Evolutionary conservation across 768 basidiomycete genomes (phyloP).

Genomic region (Phylloporus sp.): DNA sequence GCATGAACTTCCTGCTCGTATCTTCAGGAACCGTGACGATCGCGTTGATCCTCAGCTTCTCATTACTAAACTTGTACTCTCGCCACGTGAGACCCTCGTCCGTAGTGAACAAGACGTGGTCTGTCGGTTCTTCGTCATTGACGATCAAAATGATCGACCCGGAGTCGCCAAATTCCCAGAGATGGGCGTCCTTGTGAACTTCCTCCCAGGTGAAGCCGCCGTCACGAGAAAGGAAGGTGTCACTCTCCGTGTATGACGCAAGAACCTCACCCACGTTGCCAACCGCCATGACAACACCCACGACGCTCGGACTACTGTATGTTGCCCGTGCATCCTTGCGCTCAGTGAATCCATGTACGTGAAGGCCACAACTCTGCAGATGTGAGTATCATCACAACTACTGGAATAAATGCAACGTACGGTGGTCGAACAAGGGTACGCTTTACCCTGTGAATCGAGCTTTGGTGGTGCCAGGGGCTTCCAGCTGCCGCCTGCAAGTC

Average conservation of each 20-base stretch:
- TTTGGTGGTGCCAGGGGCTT: constrained; percentile 73
- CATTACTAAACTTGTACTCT: constrained; percentile 75
- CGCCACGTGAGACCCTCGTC: constrained; percentile 88
- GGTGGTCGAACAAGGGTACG: constrained; percentile 66
- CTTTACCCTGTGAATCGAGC: constrained; percentile 67
- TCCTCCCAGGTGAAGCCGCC: constrained; percentile 99
- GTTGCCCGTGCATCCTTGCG: constrained; percentile 87
- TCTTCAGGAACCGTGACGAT: constrained; percentile 90
- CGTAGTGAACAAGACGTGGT: constrained; percentile 83
- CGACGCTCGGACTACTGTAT: constrained; percentile 87
- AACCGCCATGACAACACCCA: constrained; percentile 92
- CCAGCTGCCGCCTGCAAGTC: constrained; percentile 73
- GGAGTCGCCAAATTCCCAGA: constrained; percentile 98
- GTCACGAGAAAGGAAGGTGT: constrained; percentile 95
- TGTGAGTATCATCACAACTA: not conserved
- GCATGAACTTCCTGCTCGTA: constrained; percentile 86
- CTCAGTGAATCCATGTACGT: constrained; percentile 96
- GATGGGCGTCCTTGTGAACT: constrained; percentile 94
- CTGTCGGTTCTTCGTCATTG: constrained; percentile 92
- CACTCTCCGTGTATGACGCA: constrained; percentile 77
- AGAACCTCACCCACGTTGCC: constrained; percentile 91
- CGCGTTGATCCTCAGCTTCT: constrained; percentile 65
- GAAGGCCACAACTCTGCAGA: constrained; percentile 73
- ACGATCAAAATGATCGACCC: constrained; percentile 91
- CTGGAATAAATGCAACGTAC: constrained; percentile 36